phyloP scores from a whole-genome alignment of 768 basidiomycete genomes.

The Suillus luteus region DNA sequence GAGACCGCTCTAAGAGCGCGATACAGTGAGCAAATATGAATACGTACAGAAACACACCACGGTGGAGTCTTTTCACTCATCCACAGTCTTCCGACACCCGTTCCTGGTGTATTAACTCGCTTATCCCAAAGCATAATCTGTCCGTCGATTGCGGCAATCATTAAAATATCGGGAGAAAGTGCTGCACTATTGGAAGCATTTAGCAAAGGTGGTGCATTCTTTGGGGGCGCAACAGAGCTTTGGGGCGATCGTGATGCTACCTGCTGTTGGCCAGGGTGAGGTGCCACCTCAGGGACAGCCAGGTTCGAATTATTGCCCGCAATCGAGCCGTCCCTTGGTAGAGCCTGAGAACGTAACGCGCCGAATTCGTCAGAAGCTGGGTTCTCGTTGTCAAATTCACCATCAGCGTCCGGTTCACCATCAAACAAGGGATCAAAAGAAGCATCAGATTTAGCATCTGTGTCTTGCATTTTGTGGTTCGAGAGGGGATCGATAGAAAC shows the following conservation, averaged over 20 bases:
- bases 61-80: conserved; percentile 92
- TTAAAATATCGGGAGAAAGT: conserved; percentile 79
- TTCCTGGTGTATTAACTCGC: conserved; percentile 61
- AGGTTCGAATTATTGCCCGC: conserved; percentile 23
- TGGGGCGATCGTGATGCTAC: conserved; percentile 28
- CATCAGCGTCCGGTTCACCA: conserved; percentile 71
- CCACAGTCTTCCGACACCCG: conserved; percentile 82
- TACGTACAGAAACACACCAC: conserved; percentile 91
- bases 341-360: conserved; percentile 20
- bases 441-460: conserved; percentile 73
- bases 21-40: conserved; percentile 8
- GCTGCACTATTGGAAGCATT: conserved; percentile 57
- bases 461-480: conserved; percentile 35
- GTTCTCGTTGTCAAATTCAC: conserved; percentile 36
- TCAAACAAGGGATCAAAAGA: conserved; percentile 92
- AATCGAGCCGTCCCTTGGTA: conserved; percentile 19
- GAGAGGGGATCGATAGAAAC: conserved; percentile 29
- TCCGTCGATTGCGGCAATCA: conserved; percentile 92
- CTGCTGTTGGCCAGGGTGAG: conserved; percentile 26
- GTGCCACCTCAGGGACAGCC: conserved; percentile 32
- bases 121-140: conserved; percentile 92
- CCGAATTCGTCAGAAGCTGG: conserved; percentile 20
- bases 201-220: conserved; percentile 76
- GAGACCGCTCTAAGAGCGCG: conserved; percentile 12
- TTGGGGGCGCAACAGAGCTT: conserved; percentile 55